Base-by-base conservation (phyloP, 192 early-diverging fungal genomes). In the Coemansia sp. region DNA sequence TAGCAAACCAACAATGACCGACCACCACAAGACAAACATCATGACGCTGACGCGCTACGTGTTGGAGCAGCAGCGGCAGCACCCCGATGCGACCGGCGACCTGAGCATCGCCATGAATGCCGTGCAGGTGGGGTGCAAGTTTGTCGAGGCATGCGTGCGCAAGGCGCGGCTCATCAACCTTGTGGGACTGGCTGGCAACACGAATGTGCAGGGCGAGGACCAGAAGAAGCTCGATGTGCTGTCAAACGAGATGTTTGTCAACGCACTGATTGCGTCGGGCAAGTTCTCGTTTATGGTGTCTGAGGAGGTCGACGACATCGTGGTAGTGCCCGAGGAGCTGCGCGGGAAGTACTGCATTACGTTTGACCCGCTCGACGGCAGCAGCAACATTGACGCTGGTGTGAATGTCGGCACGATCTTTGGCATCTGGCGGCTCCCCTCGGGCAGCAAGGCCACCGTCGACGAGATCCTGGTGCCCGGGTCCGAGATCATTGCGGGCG, bases 351-450 rank as follows among this genome's bases (percentile, higher is more conserved):
- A 99, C 85, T 90, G 89, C 77, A 93, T 99, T 20, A 93, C 92
- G 26, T 99, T 99, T 88, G 96, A 99, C 81, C 96, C 96, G 47
- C 87, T 99, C 14, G 96, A 99, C 76, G 96, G 96, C 57, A 90
- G 88, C 62, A 93, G 91, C 84, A 99, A 99, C 86, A 99, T 99
- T 77, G 96, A 99, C 73, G 95, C 94, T 75, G 96, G 95, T 86
- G 95, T 97, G 35, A 95, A 94, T 18, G 92, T 99, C 35, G 96
- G 96, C 77, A 99, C 96, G 21, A 99, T 99, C 75, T 99, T 99
- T 86, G 96, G 96, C 50, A 94, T 99, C 72, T 99, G 94, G 87
- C 86, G 87, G 69, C 86, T 96, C 63, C 69, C 84, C 53, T 73
- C 73, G 12, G 75, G 83, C 42, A 58, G 63, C 59, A 64, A 80